phyloP scores from a whole-genome alignment of 2,329 filamentous ascomycete species.

The Macrophomina tecta region DNA sequence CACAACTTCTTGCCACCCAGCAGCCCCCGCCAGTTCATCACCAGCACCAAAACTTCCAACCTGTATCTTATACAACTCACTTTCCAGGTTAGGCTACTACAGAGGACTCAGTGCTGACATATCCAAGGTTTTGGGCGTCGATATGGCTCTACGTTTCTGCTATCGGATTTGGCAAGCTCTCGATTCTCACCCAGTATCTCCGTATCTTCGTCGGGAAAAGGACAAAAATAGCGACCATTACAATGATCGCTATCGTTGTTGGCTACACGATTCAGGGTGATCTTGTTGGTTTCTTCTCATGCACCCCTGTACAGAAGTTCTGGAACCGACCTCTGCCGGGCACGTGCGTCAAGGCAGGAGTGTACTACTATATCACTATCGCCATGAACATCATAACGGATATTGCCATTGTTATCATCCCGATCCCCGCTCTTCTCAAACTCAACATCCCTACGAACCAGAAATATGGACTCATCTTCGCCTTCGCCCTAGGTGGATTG shows the following conservation, averaged over 20 bases:
- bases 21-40: no score
- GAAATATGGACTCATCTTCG: constrained; percentile 1
- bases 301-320: constrained; percentile 35
- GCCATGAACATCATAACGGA: constrained; percentile 7
- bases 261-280: constrained; percentile 1
- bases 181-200: constrained; percentile 36
- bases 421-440: constrained; percentile 4
- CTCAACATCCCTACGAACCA: constrained; percentile 7
- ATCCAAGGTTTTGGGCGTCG: constrained; percentile 39
- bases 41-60: no score
- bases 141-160: constrained; percentile 42
- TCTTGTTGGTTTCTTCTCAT: constrained; percentile 35
- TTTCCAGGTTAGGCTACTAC: no score
- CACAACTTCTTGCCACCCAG: no score
- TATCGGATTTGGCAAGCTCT: constrained; percentile 40
- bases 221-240: constrained; percentile 32
- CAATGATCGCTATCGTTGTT: constrained; percentile 29
- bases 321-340: constrained; percentile 34
- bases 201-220: constrained; percentile 36
- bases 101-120: neutral
- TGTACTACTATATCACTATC: constrained; percentile 9
- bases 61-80: no score
- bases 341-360: neutral
- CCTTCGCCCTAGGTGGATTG: constrained; percentile 16
- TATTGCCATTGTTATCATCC: constrained; percentile 10